Conservation (phyloP, 1,284 basidiomycete species). For the Tylopilus sp. region DNA sequence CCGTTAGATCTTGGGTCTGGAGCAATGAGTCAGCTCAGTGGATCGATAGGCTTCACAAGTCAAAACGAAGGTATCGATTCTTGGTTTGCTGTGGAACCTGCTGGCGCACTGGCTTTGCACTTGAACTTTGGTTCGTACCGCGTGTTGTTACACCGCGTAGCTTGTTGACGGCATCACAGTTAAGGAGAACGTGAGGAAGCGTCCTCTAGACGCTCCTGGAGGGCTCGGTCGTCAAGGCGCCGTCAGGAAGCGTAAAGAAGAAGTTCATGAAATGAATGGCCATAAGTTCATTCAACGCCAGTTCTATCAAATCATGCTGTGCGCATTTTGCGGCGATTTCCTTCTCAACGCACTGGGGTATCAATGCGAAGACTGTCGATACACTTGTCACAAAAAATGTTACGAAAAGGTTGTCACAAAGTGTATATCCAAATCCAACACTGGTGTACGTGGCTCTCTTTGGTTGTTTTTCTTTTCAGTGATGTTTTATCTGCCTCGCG, state of each 20-base stretch:
- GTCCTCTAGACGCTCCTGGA: slow-evolving; percentile 82
- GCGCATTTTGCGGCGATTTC: slow-evolving; percentile 97
- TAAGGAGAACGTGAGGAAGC: slow-evolving; percentile 94
- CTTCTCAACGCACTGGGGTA: slow-evolving; percentile 95
- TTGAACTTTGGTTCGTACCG: slow-evolving; percentile 80
- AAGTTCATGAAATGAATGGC: slow-evolving; percentile 99
- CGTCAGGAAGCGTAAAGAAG: slow-evolving; percentile 95
- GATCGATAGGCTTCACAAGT: slow-evolving; percentile 28
- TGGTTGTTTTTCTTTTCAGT: slow-evolving; percentile 9
- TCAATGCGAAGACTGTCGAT: slow-evolving; percentile 98
- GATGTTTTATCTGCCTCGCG: slow-evolving; percentile 37
- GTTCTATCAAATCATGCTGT: slow-evolving; percentile 98
- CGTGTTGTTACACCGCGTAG: slow-evolving; percentile 1
- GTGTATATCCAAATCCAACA: slow-evolving; percentile 96
- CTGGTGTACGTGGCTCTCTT: slow-evolving; percentile 60
- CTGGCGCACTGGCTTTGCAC: slow-evolving; percentile 83
- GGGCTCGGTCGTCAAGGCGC: slow-evolving; percentile 97
- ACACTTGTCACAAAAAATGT: slow-evolving; percentile 99
- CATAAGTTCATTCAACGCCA: slow-evolving; percentile 97
- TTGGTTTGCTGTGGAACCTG: slow-evolving; percentile 97
- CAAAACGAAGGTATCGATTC: slow-evolving; percentile 83
- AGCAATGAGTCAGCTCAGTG: slow-evolving; percentile 25
- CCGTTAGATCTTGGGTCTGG: slow-evolving; percentile 48
- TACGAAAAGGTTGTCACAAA: slow-evolving; percentile 99
- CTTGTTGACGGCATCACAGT: slow-evolving; percentile 46